Base-by-base conservation (phyloP, 2,329 filamentous ascomycete species). In the Ceratocystis cubensis region DNA sequence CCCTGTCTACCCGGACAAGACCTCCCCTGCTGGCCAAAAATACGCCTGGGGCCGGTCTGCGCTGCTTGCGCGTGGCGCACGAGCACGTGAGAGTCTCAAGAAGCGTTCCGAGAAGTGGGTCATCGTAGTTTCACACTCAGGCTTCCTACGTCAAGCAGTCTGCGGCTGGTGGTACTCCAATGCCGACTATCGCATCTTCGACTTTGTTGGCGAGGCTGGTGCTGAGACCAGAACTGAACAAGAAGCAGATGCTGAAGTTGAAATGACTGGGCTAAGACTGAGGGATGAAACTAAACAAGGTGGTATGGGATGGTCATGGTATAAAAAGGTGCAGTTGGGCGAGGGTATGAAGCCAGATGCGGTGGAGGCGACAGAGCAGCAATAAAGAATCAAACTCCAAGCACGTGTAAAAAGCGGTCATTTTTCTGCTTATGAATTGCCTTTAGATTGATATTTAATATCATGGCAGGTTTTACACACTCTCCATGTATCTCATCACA, bases 81-180 rank as follows among this genome's bases (percentile, higher is more conserved):
- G 74, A 0, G 78, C 77, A 53, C 76, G 88, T 1, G 74, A 75
- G 41, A 76, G 77, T 30, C 75, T 88, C 28, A 77, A 80, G 68
- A 70, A 71, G 13, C 77, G 85, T 0, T 79, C 81, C 0, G 85
- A 88, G 74, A 82, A 83, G 70, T 77, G 85, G 64, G 79, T 88
- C 65, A 78, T 85, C 8, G 84, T 88, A 0, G 84, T 88, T 3
- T 82, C 82, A 1, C 85, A 88, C 74, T 84, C 85, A 1, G 84
- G 80, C 0, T 88, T 88, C 72, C 70, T 88, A 69, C 76, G 84
- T n/a, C 73, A 77, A 2, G 83, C 79, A 7, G 79, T 88, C 6
- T 79, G 78, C 7, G 81, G 83, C 1, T 76, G 76, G 69, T 81
- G 76, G 76, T 84, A 78, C 71, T 81, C 80, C 72, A 88, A 88